phyloP scores from a whole-genome alignment of 2,329 filamentous ascomycete genomes.

The Hymenoscyphus infarciens region DNA sequence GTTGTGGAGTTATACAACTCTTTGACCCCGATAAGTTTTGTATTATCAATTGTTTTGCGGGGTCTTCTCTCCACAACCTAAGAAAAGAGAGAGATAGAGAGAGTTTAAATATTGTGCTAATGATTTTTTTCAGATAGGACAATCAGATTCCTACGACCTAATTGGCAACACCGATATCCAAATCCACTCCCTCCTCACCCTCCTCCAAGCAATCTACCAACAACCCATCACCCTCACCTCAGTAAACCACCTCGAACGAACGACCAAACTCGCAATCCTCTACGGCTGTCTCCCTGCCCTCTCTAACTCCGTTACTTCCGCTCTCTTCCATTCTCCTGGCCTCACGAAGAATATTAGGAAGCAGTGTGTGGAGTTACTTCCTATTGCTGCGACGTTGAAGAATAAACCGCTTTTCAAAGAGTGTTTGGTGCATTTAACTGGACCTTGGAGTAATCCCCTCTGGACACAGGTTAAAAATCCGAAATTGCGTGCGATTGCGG shows the following conservation, averaged over 20 bases:
- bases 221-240: background rate
- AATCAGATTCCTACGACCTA: too few relatives aligned
- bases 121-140: too few relatives aligned
- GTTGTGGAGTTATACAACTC: too few relatives aligned
- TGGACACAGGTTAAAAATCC: background rate
- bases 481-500: background rate
- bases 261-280: background rate
- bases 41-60: too few relatives aligned
- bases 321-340: background rate
- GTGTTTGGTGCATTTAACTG: background rate
- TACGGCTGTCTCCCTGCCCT: background rate
- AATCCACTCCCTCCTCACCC: background rate
- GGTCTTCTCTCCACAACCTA: too few relatives aligned
- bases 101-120: too few relatives aligned
- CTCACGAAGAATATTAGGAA: background rate
- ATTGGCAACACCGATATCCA: background rate
- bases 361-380: background rate
- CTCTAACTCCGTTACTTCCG: background rate
- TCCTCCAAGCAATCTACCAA: background rate
- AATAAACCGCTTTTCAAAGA: background rate
- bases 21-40: too few relatives aligned
- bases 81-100: too few relatives aligned
- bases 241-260: background rate
- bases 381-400: background rate
- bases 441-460: background rate